These are phyloP conservation scores for Saccharomycodes ludwigii DNA, from an alignment of 805 yeast species.

Conservation along the genomic window DNA sequence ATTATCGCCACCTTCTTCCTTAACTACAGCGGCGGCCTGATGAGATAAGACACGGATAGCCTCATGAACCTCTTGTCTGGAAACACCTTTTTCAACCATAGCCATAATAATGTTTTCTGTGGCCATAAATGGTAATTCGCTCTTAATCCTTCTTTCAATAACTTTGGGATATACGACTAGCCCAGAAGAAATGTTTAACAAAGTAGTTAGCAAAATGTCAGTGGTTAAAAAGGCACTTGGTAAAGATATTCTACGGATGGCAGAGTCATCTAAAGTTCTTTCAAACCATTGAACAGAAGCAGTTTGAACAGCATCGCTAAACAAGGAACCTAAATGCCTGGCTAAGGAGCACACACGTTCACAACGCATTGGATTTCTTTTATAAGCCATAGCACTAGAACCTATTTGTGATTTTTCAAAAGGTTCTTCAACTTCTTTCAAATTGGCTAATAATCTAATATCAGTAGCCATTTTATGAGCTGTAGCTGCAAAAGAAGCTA, in stretches of 20 bases:
- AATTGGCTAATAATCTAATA: slow-evolving; percentile 85
- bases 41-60: slow-evolving; percentile 93
- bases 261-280: slow-evolving; percentile 96
- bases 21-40: slow-evolving; percentile 94
- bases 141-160: slow-evolving; percentile 85
- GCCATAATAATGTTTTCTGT: slow-evolving; percentile 99
- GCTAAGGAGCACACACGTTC: slow-evolving; percentile 98
- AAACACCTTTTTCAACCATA: slow-evolving; percentile 95
- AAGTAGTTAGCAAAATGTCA: slow-evolving; percentile 80
- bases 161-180: slow-evolving; percentile 98
- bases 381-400: slow-evolving; percentile 97
- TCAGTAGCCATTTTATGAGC: slow-evolving; percentile 98
- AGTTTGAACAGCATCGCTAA: slow-evolving; percentile 89
- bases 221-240: slow-evolving; percentile 96
- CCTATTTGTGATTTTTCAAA: slow-evolving; percentile 98
- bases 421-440: slow-evolving; percentile 97
- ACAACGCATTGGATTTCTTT: slow-evolving; percentile 98
- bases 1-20: slow-evolving; percentile 97
- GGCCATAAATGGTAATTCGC: slow-evolving; percentile 98
- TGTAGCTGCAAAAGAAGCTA: slow-evolving; percentile 89
- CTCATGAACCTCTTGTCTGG: slow-evolving; percentile 98
- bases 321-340: slow-evolving; percentile 85
- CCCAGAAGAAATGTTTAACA: slow-evolving; percentile 87
- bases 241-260: slow-evolving; percentile 90
- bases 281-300: slow-evolving; percentile 99